Conservation (phyloP, 345 rosid genomes). For the Cochlearia excelsa region DNA sequence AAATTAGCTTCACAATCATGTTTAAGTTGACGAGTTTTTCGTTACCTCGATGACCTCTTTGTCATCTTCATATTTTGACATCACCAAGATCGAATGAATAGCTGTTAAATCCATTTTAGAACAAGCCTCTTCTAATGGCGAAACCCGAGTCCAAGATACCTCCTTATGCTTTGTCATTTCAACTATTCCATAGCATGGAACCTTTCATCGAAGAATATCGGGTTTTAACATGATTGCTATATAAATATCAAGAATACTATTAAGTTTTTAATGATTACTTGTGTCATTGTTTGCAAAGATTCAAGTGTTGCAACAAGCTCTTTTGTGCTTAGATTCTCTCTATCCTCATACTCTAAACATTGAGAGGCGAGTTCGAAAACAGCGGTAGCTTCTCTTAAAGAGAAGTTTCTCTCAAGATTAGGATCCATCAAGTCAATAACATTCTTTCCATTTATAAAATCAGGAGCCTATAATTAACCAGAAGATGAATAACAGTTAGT, state of each 20-base stretch:
- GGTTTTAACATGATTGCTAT: background rate
- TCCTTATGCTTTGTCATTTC: constrained; percentile 53
- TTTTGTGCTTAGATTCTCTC: constrained; percentile 62
- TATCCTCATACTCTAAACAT: constrained; percentile 77
- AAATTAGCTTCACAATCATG: no score
- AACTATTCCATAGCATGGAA: constrained; percentile 64
- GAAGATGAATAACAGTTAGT: background rate
- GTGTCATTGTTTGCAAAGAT: constrained; percentile 61
- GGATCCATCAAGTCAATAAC: constrained; percentile 76
- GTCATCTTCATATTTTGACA: constrained; percentile 72
- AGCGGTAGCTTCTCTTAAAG: constrained; percentile 71
- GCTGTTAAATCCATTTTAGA: constrained; percentile 76
- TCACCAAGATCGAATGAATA: constrained; percentile 74
- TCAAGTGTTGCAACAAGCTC: constrained; percentile 67
- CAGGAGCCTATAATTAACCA: constrained; percentile 60
- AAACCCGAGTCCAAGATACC: constrained; percentile 50
- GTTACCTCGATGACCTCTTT: constrained; percentile 74
- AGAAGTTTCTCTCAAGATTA: constrained; percentile 76
- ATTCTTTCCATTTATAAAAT: constrained; percentile 74
- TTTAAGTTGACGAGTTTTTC: background rate
- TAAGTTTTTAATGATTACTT: constrained; percentile 33
- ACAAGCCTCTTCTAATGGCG: constrained; percentile 87
- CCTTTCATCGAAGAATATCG: constrained; percentile 41
- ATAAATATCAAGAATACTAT: background rate
- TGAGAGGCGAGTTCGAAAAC: constrained; percentile 75